phyloP scores from a whole-genome alignment of 805 yeast species.

The Sugiyamaella floridensis region DNA sequence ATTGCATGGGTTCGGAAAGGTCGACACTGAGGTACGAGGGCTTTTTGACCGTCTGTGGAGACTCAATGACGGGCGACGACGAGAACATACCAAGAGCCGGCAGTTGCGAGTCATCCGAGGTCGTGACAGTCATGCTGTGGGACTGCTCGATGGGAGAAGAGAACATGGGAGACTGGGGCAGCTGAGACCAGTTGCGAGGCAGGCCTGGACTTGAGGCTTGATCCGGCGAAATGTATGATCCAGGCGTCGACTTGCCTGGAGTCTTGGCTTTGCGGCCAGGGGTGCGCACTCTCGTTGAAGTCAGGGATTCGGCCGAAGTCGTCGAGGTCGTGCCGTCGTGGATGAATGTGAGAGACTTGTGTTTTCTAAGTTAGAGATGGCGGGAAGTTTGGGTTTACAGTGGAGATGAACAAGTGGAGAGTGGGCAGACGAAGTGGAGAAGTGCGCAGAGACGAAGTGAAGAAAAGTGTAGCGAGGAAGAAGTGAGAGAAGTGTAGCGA shows the following conservation, averaged over 20 bases:
- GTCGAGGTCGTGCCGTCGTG: not conserved
- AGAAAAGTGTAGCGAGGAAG: too few species aligned
- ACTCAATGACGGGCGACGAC: constrained; percentile 13
- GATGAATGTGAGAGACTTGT: not conserved
- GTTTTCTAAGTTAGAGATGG: not conserved
- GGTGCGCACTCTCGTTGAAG: not conserved
- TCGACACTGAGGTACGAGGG: not conserved
- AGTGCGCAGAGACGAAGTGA: too few species aligned
- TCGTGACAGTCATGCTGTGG: not conserved
- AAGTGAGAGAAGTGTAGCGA: too few species aligned
- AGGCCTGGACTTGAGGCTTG: not conserved
- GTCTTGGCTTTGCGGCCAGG: not conserved
- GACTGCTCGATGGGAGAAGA: not conserved
- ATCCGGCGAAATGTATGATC: not conserved
- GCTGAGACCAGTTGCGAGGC: not conserved
- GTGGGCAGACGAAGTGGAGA: too few species aligned
- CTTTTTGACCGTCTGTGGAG: constrained; percentile 11
- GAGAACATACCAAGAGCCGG: constrained; percentile 15
- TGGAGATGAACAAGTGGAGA: too few species aligned
- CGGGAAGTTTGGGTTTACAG: too few species aligned
- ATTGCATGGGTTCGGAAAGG: not conserved
- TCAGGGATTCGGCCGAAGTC: not conserved
- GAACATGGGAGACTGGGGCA: not conserved
- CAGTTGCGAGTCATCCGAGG: not conserved
- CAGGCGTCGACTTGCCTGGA: not conserved